Percentiles rank a stretch among this genome's conserved stretches.
phyloP scores from a whole-genome alignment of 2,329 filamentous ascomycete species.

The Arthrinium puccinioides region DNA sequence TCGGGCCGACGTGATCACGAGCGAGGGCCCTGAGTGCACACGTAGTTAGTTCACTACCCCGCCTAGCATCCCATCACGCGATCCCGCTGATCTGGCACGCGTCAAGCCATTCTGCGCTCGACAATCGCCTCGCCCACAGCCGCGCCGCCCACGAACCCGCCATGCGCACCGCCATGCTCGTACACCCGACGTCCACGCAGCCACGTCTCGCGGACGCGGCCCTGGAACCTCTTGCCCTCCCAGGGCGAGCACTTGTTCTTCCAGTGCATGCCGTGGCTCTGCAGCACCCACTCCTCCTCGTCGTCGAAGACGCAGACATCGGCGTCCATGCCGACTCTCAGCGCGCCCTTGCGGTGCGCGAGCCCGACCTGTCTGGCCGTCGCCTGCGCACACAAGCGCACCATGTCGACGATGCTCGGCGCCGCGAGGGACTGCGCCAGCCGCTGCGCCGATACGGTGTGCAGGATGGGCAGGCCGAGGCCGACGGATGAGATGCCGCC shows the following conservation, averaged over 20 bases:
- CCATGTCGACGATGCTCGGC: constrained; percentile 66
- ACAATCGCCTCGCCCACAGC: constrained; percentile 50
- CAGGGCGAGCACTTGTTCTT: constrained; percentile 90
- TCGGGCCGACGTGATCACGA: too few relatives aligned
- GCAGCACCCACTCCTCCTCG: constrained; percentile 65
- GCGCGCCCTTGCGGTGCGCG: constrained; percentile 70
- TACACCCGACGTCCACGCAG: constrained; percentile 71
- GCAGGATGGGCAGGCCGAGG: constrained; percentile 82
- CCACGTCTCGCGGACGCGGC: constrained; percentile 81
- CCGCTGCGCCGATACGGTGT: constrained; percentile 65
- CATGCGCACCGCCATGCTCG: constrained; percentile 47
- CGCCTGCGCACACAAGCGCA: constrained; percentile 76
- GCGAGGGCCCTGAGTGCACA: too few relatives aligned
- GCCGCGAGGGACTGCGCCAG: constrained; percentile 36
- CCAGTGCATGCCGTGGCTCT: constrained; percentile 79
- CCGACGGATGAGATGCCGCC: constrained; percentile 93
- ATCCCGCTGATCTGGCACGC: too few relatives aligned
- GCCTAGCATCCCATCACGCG: too few relatives aligned
- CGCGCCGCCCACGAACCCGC: constrained; percentile 40
- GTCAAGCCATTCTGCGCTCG: constrained; percentile 46
- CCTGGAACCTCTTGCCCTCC: constrained; percentile 70
- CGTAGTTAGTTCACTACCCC: too few relatives aligned
- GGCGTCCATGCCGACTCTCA: constrained; percentile 76
- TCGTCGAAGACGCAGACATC: constrained; percentile 94
- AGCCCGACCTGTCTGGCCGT: constrained; percentile 87